Conservation (phyloP, 2,329 filamentous ascomycete species). For the Neopestalotiopsis sp. region DNA sequence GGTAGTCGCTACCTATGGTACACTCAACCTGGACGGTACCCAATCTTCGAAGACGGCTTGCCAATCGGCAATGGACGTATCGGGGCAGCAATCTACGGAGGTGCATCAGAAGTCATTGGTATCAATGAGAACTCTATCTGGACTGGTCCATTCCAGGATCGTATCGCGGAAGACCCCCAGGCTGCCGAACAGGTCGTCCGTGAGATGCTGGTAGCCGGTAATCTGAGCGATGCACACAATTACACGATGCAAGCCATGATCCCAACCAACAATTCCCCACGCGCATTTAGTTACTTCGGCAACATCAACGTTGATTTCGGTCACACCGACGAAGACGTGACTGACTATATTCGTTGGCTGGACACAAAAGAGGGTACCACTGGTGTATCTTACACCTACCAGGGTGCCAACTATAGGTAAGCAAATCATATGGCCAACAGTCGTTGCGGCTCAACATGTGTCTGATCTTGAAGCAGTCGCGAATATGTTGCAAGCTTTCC, state of each 20-base stretch:
- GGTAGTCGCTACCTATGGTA: background rate
- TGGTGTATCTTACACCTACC: slow-evolving; percentile 41
- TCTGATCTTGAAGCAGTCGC: slow-evolving; percentile 29
- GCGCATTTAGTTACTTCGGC: slow-evolving; percentile 43
- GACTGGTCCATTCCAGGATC: slow-evolving; percentile 49
- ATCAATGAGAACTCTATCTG: slow-evolving; percentile 55
- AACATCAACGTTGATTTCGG: slow-evolving; percentile 43
- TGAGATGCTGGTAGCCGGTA: slow-evolving; percentile 40
- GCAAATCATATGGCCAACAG: background rate
- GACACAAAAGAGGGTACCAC: slow-evolving; percentile 42
- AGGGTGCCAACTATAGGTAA: slow-evolving; percentile 33
- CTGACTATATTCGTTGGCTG: slow-evolving; percentile 43
- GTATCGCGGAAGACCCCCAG: slow-evolving; percentile 43
- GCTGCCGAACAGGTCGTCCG: slow-evolving; percentile 39
- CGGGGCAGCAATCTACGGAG: slow-evolving; percentile 48
- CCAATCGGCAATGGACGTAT: slow-evolving; percentile 55
- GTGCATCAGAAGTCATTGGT: slow-evolving; percentile 39
- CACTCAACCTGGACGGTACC: background rate
- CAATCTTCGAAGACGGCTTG: slow-evolving; percentile 26
- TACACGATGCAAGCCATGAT: slow-evolving; percentile 40
- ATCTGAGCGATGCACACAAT: slow-evolving; percentile 41
- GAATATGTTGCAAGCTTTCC: slow-evolving; percentile 48
- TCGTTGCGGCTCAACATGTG: background rate
- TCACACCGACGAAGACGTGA: slow-evolving; percentile 32
- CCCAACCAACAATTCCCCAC: slow-evolving; percentile 40